Evolutionary conservation across 2,329 filamentous ascomycete genomes (phyloP).

Genomic region (Kalmusia sp.): DNA sequence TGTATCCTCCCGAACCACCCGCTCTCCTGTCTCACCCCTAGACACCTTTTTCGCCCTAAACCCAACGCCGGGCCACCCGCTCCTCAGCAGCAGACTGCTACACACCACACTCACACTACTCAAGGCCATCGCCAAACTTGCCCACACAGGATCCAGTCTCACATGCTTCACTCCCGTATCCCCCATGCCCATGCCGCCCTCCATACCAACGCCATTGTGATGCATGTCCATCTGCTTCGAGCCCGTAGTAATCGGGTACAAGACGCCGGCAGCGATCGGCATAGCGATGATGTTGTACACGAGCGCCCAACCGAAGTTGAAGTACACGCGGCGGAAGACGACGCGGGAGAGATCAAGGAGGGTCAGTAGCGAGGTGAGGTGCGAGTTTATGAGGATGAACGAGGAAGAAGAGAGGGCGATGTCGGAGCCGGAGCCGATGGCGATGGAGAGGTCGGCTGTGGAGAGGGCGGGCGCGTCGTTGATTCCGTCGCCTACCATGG

Average conservation of each 20-base stretch:
- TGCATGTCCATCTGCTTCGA: conserved; percentile 55
- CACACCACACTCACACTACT: conserved; percentile 89
- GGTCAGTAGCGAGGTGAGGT: conserved; percentile 73
- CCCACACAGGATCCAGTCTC: conserved; percentile 81
- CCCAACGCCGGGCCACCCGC: conserved; percentile 51
- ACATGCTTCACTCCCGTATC: conserved; percentile 60
- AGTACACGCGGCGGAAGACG: conserved; percentile 79
- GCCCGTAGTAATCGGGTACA: conserved; percentile 67
- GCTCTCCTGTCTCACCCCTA: conserved; percentile 44
- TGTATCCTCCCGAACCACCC: conserved; percentile 55
- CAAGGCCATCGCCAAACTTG: conserved; percentile 87
- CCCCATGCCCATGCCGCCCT: conserved; percentile 46
- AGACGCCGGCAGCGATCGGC: conserved; percentile 79
- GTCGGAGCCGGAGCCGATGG: conserved; percentile 80
- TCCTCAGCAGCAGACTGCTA: conserved; percentile 78
- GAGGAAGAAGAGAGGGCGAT: conserved; percentile 82
- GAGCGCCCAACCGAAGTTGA: conserved; percentile 87
- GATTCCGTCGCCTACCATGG: conserved; percentile 87
- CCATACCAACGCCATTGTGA: conserved; percentile 38
- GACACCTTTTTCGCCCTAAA: conserved; percentile 39
- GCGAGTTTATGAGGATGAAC: conserved; percentile 79
- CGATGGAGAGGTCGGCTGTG: conserved; percentile 82
- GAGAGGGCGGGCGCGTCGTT: conserved; percentile 85
- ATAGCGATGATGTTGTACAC: conserved; percentile 82
- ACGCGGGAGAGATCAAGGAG: conserved; percentile 73